Evolutionary conservation across 2,329 filamentous ascomycete species (phyloP).

Genomic region (Pestalotiopsis fici): DNA sequence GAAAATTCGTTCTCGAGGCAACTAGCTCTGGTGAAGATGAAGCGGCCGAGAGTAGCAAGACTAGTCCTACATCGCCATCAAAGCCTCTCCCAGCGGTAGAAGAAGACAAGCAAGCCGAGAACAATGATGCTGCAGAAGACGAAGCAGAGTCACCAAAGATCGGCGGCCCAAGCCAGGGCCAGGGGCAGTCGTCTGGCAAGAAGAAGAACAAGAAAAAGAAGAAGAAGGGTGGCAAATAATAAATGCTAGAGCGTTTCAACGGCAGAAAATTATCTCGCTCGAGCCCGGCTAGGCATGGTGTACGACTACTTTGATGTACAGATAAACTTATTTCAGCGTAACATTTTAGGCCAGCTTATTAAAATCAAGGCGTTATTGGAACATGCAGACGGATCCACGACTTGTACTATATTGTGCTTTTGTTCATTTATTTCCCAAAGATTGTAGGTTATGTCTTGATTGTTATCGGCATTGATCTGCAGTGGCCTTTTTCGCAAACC

Average conservation of each 20-base stretch:
- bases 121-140: neutral
- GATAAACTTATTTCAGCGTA: neutral
- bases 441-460: too few species aligned
- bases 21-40: slow-evolving; percentile 49
- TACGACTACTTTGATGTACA: neutral
- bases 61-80: neutral
- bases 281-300: neutral
- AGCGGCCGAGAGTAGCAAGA: slow-evolving; percentile 16
- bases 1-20: slow-evolving; percentile 73
- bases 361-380: neutral
- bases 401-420: too few species aligned
- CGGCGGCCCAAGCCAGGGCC: neutral
- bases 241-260: neutral
- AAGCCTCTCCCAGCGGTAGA: neutral
- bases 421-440: too few species aligned
- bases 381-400: neutral
- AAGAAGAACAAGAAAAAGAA: slow-evolving; percentile 41
- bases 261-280: neutral
- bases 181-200: slow-evolving; percentile 13
- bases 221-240: slow-evolving; percentile 33
- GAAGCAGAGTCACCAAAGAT: neutral
- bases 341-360: neutral
- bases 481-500: too few species aligned
- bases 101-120: neutral
- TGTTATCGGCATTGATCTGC: too few species aligned